phyloP scores from a whole-genome alignment of 768 basidiomycete genomes.

The Lentinula detonsa region DNA sequence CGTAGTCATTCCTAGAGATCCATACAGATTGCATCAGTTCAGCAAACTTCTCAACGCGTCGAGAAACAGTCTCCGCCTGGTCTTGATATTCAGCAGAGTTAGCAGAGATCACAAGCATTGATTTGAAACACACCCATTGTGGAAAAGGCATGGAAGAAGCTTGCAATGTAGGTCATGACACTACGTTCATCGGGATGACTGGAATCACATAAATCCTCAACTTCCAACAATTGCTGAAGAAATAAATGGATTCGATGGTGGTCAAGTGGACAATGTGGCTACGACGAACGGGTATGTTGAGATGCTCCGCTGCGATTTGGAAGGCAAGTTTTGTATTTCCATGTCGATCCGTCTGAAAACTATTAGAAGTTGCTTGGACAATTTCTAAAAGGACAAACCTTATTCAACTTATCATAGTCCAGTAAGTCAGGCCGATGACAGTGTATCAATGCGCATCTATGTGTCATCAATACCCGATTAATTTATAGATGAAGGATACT shows the following conservation, averaged over 20 bases:
- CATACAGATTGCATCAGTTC: slow-evolving; percentile 93
- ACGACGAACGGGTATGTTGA: slow-evolving; percentile 74
- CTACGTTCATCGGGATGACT: slow-evolving; percentile 90
- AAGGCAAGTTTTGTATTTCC: slow-evolving; percentile 88
- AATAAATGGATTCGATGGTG: neutral
- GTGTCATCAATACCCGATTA: slow-evolving; percentile 2
- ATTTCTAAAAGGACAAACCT: slow-evolving; percentile 37
- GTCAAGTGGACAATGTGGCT: neutral
- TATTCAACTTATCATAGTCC: slow-evolving; percentile 83
- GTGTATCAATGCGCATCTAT: slow-evolving; percentile 94
- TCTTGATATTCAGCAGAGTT: slow-evolving; percentile 39
- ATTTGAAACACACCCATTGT: slow-evolving; percentile 69
- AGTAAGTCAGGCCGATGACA: slow-evolving; percentile 94
- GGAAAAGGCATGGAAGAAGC: slow-evolving; percentile 97
- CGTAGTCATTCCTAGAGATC: slow-evolving; percentile 87
- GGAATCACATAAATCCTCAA: slow-evolving; percentile 88
- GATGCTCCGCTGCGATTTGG: slow-evolving; percentile 76
- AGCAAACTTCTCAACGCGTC: slow-evolving; percentile 92
- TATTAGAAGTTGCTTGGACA: neutral
- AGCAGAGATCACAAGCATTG: neutral
- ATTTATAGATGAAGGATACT: slow-evolving; percentile 8
- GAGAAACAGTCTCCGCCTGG: slow-evolving; percentile 90
- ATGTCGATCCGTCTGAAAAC: slow-evolving; percentile 62
- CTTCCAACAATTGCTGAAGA: slow-evolving; percentile 86
- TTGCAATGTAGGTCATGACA: slow-evolving; percentile 97